phyloP scores from a whole-genome alignment of 2,329 filamentous ascomycete genomes.

The Ascosphaera apis region DNA sequence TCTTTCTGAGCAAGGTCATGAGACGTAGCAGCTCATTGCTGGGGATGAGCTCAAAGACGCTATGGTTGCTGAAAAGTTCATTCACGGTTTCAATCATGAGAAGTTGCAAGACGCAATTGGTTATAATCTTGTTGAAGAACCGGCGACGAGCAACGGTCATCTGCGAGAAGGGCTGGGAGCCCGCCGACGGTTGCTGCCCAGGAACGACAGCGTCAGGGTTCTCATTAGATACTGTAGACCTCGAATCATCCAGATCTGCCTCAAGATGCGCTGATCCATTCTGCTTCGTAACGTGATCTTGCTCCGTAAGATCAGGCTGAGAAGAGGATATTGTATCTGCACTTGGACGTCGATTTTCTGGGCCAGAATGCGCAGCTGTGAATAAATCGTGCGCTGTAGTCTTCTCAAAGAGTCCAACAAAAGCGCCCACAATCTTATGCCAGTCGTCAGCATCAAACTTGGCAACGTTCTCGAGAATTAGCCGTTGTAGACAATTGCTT shows the following conservation, averaged over 20 bases:
- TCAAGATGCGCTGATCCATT: constrained; percentile 4
- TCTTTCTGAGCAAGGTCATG: constrained; percentile 87
- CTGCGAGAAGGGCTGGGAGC: constrained; percentile 56
- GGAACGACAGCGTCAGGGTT: constrained; percentile 11
- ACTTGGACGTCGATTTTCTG: neutral
- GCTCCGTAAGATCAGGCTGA: constrained; percentile 1
- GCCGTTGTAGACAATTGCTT: constrained; percentile 89
- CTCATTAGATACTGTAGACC: constrained; percentile 9
- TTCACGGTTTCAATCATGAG: constrained; percentile 99
- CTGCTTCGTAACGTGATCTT: neutral
- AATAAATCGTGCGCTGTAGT: constrained; percentile 93
- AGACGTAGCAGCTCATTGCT: constrained; percentile 70
- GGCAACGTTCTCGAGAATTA: constrained; percentile 86
- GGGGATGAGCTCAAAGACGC: constrained; percentile 82
- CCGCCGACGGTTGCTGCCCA: neutral
- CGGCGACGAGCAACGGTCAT: constrained; percentile 81
- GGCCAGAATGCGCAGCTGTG: constrained; percentile 40
- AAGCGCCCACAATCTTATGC: constrained; percentile 83
- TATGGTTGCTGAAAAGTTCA: constrained; percentile 92
- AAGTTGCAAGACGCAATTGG: constrained; percentile 86
- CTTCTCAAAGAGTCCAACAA: constrained; percentile 82
- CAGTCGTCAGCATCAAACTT: constrained; percentile 80
- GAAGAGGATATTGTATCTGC: neutral
- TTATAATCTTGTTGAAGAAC: constrained; percentile 99
- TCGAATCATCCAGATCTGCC: constrained; percentile 5